A percentile compares a stretch with the other conserved stretches of the same genome.
These are phyloP conservation scores for Teratosphaeria nubilosa DNA, from an alignment of 2,329 filamentous ascomycete species.

Conservation along the genomic window DNA sequence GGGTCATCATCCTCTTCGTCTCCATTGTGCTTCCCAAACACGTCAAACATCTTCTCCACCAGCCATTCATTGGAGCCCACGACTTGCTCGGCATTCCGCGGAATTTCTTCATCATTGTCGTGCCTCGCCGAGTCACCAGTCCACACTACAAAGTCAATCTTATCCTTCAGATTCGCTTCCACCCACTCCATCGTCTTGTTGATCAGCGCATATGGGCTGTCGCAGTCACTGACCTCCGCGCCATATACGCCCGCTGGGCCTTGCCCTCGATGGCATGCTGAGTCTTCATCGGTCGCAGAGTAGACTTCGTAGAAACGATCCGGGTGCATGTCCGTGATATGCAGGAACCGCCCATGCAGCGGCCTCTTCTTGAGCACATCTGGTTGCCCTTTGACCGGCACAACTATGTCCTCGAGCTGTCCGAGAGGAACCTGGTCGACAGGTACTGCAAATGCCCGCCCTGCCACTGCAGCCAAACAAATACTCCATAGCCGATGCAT, in stretches of 20 bases:
- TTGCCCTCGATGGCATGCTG: constrained; percentile 68
- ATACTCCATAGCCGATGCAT: constrained; percentile 4
- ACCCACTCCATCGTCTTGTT: constrained; percentile 92
- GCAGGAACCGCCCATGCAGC: constrained; percentile 62
- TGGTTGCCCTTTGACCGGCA: neutral
- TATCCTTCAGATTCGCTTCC: constrained; percentile 31
- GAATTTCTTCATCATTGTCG: constrained; percentile 42
- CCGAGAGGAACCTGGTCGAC: constrained; percentile 1
- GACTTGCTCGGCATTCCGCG: constrained; percentile 68
- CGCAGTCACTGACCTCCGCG: constrained; percentile 79
- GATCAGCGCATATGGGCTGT: constrained; percentile 68
- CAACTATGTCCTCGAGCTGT: neutral
- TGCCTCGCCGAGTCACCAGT: constrained; percentile 31
- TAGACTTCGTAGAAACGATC: constrained; percentile 78
- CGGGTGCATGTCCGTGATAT: constrained; percentile 67
- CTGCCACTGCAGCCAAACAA: constrained; percentile 1
- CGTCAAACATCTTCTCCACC: constrained; percentile 63
- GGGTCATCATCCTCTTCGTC: constrained; percentile 36
- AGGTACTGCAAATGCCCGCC: constrained; percentile 1
- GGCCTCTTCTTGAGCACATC: constrained; percentile 6
- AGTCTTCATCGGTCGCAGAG: constrained; percentile 56
- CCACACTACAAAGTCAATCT: constrained; percentile 31
- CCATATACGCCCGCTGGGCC: constrained; percentile 75
- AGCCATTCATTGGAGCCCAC: constrained; percentile 65
- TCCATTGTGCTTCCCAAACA: constrained; percentile 53